phyloP scores from a whole-genome alignment of 768 basidiomycete species.

The Rhizopogon salebrosus region DNA sequence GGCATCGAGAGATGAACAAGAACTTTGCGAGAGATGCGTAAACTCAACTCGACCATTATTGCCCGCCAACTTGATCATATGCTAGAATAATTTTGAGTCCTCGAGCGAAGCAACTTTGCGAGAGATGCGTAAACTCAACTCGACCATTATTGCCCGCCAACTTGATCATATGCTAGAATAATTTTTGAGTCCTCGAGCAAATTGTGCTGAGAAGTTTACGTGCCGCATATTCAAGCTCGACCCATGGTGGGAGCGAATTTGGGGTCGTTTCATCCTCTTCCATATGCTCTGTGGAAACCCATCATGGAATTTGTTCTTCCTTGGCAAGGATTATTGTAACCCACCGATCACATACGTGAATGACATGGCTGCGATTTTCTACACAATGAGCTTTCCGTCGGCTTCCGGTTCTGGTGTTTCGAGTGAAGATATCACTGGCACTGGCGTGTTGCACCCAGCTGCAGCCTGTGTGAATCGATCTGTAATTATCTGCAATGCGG shows the following conservation, averaged over 20 bases:
- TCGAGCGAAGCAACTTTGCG: constrained; percentile 44
- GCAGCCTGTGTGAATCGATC: neutral
- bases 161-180: constrained; percentile 71
- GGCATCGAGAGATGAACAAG: constrained; percentile 46
- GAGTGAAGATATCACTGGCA: neutral
- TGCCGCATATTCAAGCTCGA: constrained; percentile 86
- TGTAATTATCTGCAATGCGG: neutral
- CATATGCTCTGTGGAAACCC: constrained; percentile 71
- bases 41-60: constrained; percentile 64
- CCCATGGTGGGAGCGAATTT: constrained; percentile 80
- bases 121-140: constrained; percentile 85
- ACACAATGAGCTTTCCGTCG: neutral
- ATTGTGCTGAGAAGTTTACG: constrained; percentile 14
- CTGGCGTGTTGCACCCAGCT: neutral
- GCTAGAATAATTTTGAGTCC: constrained; percentile 35
- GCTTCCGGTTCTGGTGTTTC: neutral
- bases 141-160: constrained; percentile 61
- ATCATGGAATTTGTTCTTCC: neutral
- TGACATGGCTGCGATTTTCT: constrained; percentile 26
- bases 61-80: constrained; percentile 81
- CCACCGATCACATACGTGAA: constrained; percentile 56
- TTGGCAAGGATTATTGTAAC: constrained; percentile 4
- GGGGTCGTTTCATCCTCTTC: constrained; percentile 83
- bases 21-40: constrained; percentile 78
- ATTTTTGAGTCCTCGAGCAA: constrained; percentile 1